Percentiles rank a stretch among this genome's conserved stretches.
These are phyloP conservation scores for Coemansia sp. DNA, from an alignment of 192 early-diverging fungal species.

Conservation along the genomic window DNA sequence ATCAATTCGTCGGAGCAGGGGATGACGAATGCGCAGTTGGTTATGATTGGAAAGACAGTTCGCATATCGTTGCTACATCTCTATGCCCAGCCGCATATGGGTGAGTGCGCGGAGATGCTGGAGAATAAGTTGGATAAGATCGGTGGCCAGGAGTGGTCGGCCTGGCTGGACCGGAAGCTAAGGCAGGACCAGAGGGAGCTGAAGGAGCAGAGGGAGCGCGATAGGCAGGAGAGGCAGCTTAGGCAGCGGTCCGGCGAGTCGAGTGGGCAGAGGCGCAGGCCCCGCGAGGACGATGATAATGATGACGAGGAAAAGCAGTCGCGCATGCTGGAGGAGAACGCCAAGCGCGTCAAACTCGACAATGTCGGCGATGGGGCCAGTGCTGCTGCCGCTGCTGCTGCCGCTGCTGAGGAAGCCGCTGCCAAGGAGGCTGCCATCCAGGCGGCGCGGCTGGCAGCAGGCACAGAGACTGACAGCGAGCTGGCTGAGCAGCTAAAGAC, in stretches of 20 bases:
- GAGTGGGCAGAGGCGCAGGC: conserved; percentile 15
- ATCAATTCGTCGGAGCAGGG: conserved; percentile 43
- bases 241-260: neutral
- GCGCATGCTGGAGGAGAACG: conserved; percentile 45
- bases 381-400: neutral
- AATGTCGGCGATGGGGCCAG: conserved; percentile 4
- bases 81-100: conserved; percentile 37
- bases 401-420: neutral
- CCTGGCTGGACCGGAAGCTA: conserved; percentile 23
- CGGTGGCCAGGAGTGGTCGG: conserved; percentile 47
- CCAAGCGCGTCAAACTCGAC: conserved; percentile 48
- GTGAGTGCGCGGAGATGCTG: conserved; percentile 25
- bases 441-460: neutral
- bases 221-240: neutral
- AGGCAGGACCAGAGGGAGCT: conserved; percentile 21
- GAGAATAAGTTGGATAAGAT: conserved; percentile 39
- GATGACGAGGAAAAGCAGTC: conserved; percentile 46
- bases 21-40: conserved; percentile 36
- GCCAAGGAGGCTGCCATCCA: conserved; percentile 1
- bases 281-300: conserved; percentile 17
- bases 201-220: conserved; percentile 24
- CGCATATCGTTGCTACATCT: conserved; percentile 41
- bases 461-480: neutral
- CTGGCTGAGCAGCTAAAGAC: conserved; percentile 5
- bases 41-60: conserved; percentile 37